Evolutionary conservation across 176 grass and related monocot genomes (phyloP).

Genomic region (Saccharum officinarum): DNA sequence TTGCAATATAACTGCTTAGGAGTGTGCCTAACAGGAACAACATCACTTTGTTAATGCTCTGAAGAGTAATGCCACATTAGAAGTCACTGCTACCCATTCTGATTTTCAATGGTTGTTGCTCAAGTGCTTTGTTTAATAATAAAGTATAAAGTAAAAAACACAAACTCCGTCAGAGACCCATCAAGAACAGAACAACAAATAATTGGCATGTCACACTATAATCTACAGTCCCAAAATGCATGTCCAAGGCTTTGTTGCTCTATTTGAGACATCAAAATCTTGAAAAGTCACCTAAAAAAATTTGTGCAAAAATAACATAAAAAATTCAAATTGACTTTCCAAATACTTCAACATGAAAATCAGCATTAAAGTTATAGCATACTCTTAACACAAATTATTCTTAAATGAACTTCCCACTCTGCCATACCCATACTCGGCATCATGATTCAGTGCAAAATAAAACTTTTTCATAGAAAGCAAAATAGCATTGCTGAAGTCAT

Average conservation of each 20-base stretch:
- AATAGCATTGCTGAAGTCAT: background rate
- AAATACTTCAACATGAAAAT: background rate
- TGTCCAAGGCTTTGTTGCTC: background rate
- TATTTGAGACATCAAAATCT: background rate
- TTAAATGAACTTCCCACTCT: background rate
- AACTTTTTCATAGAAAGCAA: background rate
- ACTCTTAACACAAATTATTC: background rate
- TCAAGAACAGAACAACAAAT: background rate
- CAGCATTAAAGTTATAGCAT: background rate
- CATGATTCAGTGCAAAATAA: background rate
- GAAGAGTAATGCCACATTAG: background rate
- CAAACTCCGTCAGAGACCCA: background rate
- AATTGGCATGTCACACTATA: background rate
- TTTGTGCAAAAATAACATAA: background rate
- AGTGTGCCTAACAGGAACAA: background rate
- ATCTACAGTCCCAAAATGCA: background rate
- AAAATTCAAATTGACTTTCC: background rate
- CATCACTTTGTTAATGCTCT: background rate
- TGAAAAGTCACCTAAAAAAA: background rate
- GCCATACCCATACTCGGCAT: background rate
- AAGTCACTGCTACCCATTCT: background rate
- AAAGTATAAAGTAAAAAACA: background rate
- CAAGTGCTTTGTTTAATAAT: background rate
- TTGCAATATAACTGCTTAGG: background rate
- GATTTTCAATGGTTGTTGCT: background rate